These are phyloP conservation scores for Dactylonectria estremocensis DNA, from an alignment of 2,329 filamentous ascomycete genomes.

Conservation along the genomic window DNA sequence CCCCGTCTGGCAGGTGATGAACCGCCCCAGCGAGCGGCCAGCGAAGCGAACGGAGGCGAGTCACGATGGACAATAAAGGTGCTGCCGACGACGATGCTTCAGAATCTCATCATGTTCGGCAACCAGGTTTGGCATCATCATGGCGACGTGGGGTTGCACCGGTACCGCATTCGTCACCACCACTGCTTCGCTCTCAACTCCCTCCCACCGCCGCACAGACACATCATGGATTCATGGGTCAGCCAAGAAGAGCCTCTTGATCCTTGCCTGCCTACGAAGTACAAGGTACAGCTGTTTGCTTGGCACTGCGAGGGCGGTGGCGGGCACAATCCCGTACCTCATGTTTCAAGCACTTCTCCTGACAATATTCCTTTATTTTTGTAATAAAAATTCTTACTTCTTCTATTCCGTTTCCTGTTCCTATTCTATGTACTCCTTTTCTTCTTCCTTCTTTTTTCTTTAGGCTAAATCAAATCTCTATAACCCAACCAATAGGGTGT, in stretches of 20 bases:
- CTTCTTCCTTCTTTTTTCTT: constrained; percentile 20
- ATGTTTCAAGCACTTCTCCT: not conserved
- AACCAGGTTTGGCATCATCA: not conserved
- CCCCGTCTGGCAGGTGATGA: not conserved
- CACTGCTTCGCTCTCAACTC: not conserved
- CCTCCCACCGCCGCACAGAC: constrained; percentile 3
- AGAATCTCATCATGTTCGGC: constrained; percentile 25
- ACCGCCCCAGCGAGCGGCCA: not conserved
- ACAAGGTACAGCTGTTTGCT: not conserved
- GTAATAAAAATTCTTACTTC: not conserved
- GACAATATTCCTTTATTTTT: not conserved
- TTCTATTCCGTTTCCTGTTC: constrained; percentile 20
- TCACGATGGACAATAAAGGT: constrained; percentile 11
- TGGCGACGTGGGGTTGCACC: constrained; percentile 5
- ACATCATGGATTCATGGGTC: not conserved
- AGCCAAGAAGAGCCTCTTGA: not conserved
- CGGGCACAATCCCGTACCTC: not conserved
- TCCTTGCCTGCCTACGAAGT: not conserved
- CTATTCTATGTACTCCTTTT: constrained; percentile 11
- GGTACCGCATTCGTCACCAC: constrained; percentile 17
- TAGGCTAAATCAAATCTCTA: constrained; percentile 42
- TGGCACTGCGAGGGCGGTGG: not conserved
- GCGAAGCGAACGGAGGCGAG: constrained; percentile 2
- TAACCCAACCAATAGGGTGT: constrained; percentile 41
- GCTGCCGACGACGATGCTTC: constrained; percentile 28